Evolutionary conservation across 768 basidiomycete genomes (phyloP).

Genomic region (Leccinellum albellum): DNA sequence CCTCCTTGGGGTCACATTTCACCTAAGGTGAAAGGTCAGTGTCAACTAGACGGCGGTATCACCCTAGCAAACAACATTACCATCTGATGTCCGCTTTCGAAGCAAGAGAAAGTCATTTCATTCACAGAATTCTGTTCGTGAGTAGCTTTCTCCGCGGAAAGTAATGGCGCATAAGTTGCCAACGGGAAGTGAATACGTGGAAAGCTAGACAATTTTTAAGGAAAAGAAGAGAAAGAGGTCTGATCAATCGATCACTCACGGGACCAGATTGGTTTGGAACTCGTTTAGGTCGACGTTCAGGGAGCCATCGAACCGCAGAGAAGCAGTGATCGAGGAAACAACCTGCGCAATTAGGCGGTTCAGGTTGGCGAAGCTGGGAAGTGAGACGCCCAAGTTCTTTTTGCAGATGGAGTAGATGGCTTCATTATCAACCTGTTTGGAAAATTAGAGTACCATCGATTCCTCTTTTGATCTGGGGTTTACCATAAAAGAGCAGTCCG

Average conservation of each 20-base stretch:
- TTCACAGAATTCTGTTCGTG: conserved; percentile 97
- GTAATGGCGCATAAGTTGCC: conserved; percentile 91
- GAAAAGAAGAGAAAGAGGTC: not conserved
- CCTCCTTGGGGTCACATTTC: conserved; percentile 93
- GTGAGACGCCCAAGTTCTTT: conserved; percentile 80
- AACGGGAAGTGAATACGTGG: conserved; percentile 98
- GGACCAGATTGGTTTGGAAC: conserved; percentile 98
- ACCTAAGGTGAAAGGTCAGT: conserved; percentile 30
- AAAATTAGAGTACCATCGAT: conserved; percentile 3
- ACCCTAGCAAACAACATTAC: conserved; percentile 33
- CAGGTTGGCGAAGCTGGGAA: conserved; percentile 88
- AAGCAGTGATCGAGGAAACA: conserved; percentile 96
- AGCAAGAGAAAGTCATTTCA: conserved; percentile 98
- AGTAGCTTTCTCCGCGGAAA: conserved; percentile 91
- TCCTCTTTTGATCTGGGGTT: not conserved
- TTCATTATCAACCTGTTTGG: conserved; percentile 87
- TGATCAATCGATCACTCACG: conserved; percentile 53
- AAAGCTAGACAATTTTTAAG: conserved; percentile 51
- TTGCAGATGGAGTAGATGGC: conserved; percentile 99
- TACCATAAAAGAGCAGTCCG: conserved; percentile 99
- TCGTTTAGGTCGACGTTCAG: conserved; percentile 97
- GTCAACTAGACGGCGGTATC: conserved; percentile 1
- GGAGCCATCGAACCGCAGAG: conserved; percentile 94
- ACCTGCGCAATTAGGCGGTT: conserved; percentile 98
- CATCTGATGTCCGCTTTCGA: conserved; percentile 97